Evolutionary conservation across 2,329 filamentous ascomycete genomes (phyloP).

Genomic region (Sporothrix luriei): DNA sequence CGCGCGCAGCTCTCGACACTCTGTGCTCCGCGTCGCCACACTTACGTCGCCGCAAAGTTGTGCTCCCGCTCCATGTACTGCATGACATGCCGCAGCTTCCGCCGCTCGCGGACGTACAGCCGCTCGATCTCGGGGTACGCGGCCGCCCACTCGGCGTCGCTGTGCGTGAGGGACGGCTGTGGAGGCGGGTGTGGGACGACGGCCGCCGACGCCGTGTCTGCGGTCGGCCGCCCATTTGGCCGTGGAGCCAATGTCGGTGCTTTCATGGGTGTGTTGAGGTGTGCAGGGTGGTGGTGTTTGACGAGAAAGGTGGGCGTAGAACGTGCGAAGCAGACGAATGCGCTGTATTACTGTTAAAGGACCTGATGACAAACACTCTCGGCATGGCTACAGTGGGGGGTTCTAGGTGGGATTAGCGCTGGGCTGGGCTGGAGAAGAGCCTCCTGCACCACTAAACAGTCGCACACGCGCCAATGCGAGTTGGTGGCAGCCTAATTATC

Average conservation of each 20-base stretch:
- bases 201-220: neutral
- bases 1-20: too few relatives aligned
- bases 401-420: too few relatives aligned
- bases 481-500: neutral
- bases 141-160: slow-evolving; percentile 36
- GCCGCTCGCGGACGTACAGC: slow-evolving; percentile 37
- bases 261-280: neutral
- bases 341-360: too few relatives aligned
- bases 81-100: slow-evolving; percentile 37
- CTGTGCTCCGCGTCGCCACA: too few relatives aligned
- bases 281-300: neutral
- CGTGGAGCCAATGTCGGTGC: slow-evolving; percentile 6
- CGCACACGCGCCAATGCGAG: slow-evolving; percentile 1
- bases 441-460: neutral
- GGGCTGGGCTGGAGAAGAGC: too few relatives aligned
- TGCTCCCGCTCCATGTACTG: slow-evolving; percentile 35
- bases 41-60: slow-evolving; percentile 38
- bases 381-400: neutral
- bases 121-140: slow-evolving; percentile 36
- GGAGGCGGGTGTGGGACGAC: neutral
- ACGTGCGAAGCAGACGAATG: neutral
- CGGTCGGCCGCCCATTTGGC: neutral
- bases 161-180: slow-evolving; percentile 25
- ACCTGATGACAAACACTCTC: neutral
- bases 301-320: neutral